phyloP scores from a whole-genome alignment of 352 stramenopile genomes.

The Globisporangium nunn region DNA sequence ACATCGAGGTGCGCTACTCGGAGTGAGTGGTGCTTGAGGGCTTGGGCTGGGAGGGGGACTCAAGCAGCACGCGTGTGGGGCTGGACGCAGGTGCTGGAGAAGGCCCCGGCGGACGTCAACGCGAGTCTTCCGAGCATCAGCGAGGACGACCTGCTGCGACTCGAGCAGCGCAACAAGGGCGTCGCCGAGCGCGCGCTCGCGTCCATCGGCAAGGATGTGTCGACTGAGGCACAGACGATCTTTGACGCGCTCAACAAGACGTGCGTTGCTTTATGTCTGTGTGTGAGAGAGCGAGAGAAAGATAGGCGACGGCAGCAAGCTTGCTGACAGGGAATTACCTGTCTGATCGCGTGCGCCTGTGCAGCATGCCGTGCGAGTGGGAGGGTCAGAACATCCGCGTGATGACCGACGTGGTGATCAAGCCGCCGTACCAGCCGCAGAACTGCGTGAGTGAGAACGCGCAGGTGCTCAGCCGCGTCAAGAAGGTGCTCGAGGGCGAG shows the following conservation, averaged over 20 bases:
- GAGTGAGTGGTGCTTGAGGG: background rate
- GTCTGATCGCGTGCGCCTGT: background rate
- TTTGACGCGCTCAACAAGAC: conserved; percentile 89
- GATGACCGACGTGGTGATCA: conserved; percentile 82
- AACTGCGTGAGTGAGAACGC: conserved; percentile 72
- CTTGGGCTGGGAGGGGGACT: background rate
- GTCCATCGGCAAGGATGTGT: conserved; percentile 76
- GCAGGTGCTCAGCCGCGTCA: conserved; percentile 69
- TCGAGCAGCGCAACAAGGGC: conserved; percentile 73
- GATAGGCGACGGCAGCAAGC: no score
- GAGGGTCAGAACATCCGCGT: conserved; percentile 76
- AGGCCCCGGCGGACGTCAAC: conserved; percentile 36
- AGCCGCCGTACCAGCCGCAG: conserved; percentile 73
- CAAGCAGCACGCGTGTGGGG: background rate
- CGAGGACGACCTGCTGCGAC: conserved; percentile 61
- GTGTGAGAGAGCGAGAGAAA: background rate
- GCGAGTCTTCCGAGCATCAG: conserved; percentile 43
- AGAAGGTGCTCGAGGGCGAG: conserved; percentile 81
- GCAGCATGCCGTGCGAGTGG: conserved; percentile 82
- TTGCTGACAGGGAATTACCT: no score
- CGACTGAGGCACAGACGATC: conserved; percentile 60
- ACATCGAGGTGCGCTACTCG: conserved; percentile 32
- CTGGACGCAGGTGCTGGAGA: conserved; percentile 30
- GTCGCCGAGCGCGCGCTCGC: conserved; percentile 62
- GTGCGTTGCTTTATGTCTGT: conserved; percentile 19